Evolutionary conservation across 2,329 filamentous ascomycete species (phyloP).

Genomic region (Fusarium citri): DNA sequence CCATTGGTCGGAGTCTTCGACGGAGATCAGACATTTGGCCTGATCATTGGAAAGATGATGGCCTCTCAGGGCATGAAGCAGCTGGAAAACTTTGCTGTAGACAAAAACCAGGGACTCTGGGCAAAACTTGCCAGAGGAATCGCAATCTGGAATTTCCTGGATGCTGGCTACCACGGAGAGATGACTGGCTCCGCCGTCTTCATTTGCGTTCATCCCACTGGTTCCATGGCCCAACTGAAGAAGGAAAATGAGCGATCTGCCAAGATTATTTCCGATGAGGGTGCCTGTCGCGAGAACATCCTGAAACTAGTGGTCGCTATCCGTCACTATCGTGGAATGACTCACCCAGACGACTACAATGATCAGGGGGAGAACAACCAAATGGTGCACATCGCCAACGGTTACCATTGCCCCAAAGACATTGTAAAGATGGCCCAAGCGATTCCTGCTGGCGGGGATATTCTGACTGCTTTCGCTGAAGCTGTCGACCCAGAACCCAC

Average conservation of each 20-base stretch:
- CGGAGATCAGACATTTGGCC: constrained; percentile 21
- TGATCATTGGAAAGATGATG: constrained; percentile 23
- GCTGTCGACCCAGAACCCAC: constrained; percentile 1
- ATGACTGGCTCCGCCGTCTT: constrained; percentile 42
- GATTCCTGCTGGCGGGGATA: constrained; percentile 4
- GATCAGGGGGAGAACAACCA: background rate
- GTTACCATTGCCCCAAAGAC: background rate
- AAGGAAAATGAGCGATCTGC: background rate
- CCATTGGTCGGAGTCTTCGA: constrained; percentile 6
- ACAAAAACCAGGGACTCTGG: constrained; percentile 40
- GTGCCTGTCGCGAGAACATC: background rate
- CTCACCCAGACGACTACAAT: background rate
- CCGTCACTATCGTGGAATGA: background rate
- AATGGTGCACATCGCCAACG: background rate
- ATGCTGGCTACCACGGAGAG: constrained; percentile 20
- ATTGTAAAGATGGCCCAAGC: constrained; percentile 23
- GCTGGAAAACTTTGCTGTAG: constrained; percentile 38
- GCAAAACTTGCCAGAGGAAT: constrained; percentile 38
- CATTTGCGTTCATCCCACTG: constrained; percentile 43
- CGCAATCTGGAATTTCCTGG: constrained; percentile 46
- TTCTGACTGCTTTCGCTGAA: background rate
- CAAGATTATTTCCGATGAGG: background rate
- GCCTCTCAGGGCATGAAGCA: constrained; percentile 41
- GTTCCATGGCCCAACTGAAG: constrained; percentile 3
- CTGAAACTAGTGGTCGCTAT: background rate